Evolutionary conservation across 257 asterid genomes (phyloP).

Genomic region (Solanum medicagineum): DNA sequence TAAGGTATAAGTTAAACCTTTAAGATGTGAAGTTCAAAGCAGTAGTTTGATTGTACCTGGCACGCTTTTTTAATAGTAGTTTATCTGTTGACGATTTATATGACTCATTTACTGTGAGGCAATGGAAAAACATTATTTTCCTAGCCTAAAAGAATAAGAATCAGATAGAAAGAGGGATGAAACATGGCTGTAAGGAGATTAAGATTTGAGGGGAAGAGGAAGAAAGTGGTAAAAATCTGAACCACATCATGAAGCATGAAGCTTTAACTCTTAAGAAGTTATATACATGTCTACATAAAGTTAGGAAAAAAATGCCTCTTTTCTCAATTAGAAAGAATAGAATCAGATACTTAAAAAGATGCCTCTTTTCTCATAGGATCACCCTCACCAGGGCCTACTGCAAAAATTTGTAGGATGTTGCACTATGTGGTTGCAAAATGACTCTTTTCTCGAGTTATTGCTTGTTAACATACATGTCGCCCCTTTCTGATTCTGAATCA

Average conservation of each 20-base stretch:
- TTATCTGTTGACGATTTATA: neutral
- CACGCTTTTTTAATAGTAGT: neutral
- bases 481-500: neutral
- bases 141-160: neutral
- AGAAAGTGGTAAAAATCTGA: neutral
- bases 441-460: neutral
- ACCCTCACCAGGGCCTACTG: neutral
- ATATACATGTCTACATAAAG: neutral
- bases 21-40: neutral
- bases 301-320: neutral
- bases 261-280: neutral
- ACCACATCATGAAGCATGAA: neutral
- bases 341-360: too few relatives aligned
- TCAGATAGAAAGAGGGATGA: neutral
- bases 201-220: neutral
- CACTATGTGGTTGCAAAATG: neutral
- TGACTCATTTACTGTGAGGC: neutral
- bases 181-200: neutral
- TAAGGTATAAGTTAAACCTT: neutral
- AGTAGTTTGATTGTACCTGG: neutral
- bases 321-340: neutral
- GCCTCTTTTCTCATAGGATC: too few relatives aligned
- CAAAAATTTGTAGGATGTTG: neutral
- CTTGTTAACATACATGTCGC: neutral
- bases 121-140: neutral